Evolutionary conservation across 495 filamentous ascomycete species (phyloP), one percentile per base, ranked within the genome.

Genomic region (Trichoderma erinaceum): DNA sequence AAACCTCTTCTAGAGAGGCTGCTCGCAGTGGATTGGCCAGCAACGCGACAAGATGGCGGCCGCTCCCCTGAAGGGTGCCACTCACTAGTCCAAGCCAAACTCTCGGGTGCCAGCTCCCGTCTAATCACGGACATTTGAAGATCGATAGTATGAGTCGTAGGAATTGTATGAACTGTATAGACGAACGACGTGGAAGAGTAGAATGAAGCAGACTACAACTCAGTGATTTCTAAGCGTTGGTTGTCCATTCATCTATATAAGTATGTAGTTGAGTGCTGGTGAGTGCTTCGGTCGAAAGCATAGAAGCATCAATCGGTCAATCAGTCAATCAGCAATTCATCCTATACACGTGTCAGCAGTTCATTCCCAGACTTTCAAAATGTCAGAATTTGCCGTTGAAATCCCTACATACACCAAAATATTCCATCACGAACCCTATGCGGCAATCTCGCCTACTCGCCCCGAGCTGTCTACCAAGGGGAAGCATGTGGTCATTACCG

Each of bases 401-500:
- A 67, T 70, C 29, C 68, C 70, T 29, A 58, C 68, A 16, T 69
- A 66, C 32, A 73, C 72, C 48, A 46, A 67, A n/a, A 68, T 64
- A 11, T 72, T 69, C 67, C 83, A 82, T 70, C 74, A 71, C 41
- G 68, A 74, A 6, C 61, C 78, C 12, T 86, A 86, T 69, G 63
- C 77, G 12, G 71, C 75, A 50, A 82, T 86, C 67, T 74, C 72
- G 13, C 80, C 81, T 1, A 50, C 72, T 4, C 73, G 75, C 0
- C 74, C 79, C 0, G 76, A 82, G 67, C 72, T 84, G n/a, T 77
- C 73, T 35, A 61, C 56, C 56, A 29, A 61, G 27, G 78, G 78
- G 12, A 83, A 82, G 68, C 76, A 67, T n/a, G 73, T 85, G 15
- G 70, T 84, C 63, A 75, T 86, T 23, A 81, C 82, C 8, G 84